phyloP scores from a whole-genome alignment of 164 flowering plant species.

The Stephania japonica region DNA sequence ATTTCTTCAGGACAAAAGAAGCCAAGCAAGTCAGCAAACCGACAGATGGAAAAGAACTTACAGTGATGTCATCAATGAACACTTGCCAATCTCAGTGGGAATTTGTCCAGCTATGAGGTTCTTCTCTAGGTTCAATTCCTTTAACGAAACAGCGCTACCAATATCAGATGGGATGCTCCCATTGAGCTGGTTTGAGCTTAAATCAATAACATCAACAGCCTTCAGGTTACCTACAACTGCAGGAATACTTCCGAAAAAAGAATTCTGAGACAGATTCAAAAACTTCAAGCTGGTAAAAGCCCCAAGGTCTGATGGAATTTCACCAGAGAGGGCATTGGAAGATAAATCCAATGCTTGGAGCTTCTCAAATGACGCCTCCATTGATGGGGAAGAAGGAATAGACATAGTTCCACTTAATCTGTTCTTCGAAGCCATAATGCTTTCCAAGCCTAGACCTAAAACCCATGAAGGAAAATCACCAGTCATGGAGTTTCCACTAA shows the following conservation, averaged over 20 bases:
- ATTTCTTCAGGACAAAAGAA: neutral
- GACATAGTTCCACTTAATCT: constrained; percentile 30
- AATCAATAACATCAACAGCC: constrained; percentile 49
- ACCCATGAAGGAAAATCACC: constrained; percentile 72
- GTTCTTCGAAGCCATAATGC: constrained; percentile 31
- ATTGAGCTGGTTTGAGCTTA: constrained; percentile 58
- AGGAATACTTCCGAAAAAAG: constrained; percentile 58
- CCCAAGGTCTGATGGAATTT: constrained; percentile 41
- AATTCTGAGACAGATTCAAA: constrained; percentile 65
- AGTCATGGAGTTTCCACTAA: constrained; percentile 49
- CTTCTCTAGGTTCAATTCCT: constrained; percentile 52
- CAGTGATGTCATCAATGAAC: constrained; percentile 53
- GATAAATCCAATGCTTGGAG: constrained; percentile 65
- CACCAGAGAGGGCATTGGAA: constrained; percentile 56
- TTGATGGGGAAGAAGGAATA: constrained; percentile 17
- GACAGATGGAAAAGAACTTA: constrained; percentile 34
- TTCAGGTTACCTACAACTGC: constrained; percentile 56
- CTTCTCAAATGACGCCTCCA: constrained; percentile 18
- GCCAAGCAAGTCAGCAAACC: neutral
- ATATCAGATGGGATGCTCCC: constrained; percentile 74
- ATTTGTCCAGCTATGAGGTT: constrained; percentile 51
- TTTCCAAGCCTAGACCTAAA: constrained; percentile 35
- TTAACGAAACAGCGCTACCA: constrained; percentile 55
- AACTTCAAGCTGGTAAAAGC: constrained; percentile 43
- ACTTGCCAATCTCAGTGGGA: constrained; percentile 53